Conservation (phyloP, 2,329 filamentous ascomycete genomes). For the Moelleriella libera region DNA sequence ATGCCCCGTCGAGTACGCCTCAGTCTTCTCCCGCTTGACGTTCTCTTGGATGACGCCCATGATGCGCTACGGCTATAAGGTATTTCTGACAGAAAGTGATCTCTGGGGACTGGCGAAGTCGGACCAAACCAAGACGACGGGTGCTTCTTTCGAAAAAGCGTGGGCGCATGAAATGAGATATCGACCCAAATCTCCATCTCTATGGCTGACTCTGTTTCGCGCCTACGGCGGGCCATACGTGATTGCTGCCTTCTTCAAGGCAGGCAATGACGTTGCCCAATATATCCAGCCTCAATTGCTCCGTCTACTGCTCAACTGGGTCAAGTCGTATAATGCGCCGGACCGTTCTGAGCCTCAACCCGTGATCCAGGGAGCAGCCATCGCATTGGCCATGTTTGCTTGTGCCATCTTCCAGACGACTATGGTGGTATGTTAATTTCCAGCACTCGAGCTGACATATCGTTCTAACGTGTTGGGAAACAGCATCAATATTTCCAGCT, state of each 20-base stretch:
- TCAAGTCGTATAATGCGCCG: slow-evolving; percentile 54
- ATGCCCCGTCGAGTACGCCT: slow-evolving; percentile 76
- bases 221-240: slow-evolving; percentile 79
- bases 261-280: slow-evolving; percentile 70
- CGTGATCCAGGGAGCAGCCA: slow-evolving; percentile 68
- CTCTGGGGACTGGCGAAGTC: slow-evolving; percentile 78
- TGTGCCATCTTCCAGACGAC: slow-evolving; percentile 77
- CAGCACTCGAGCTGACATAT: background rate
- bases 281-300: slow-evolving; percentile 88
- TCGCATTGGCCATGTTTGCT: slow-evolving; percentile 83
- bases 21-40: slow-evolving; percentile 82
- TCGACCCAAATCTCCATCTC: slow-evolving; percentile 42
- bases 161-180: slow-evolving; percentile 66
- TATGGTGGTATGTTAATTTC: slow-evolving; percentile 41
- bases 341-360: slow-evolving; percentile 52
- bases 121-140: slow-evolving; percentile 67
- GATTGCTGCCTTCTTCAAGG: slow-evolving; percentile 72
- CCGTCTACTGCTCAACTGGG: slow-evolving; percentile 69
- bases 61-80: slow-evolving; percentile 89
- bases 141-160: slow-evolving; percentile 52
- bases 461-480: too few species aligned
- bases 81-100: slow-evolving; percentile 86
- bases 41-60: slow-evolving; percentile 98
- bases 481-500: slow-evolving; percentile 92
- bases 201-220: slow-evolving; percentile 76